Base-by-base conservation (phyloP, 371 early-diverging fungal species). In the Paraphysoderma sedebokerense region DNA sequence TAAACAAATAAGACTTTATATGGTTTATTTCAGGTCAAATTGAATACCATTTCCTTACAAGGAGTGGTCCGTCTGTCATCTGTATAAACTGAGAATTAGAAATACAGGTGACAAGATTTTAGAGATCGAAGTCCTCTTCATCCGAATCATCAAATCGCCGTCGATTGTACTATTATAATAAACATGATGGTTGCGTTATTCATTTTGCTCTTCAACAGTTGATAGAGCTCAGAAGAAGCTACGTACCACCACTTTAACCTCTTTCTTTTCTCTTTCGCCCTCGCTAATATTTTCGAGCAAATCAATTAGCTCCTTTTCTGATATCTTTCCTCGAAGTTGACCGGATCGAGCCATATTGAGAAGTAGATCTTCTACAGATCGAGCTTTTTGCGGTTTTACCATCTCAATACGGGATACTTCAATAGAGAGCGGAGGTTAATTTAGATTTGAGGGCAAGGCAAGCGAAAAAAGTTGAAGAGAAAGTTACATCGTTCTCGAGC, bases 311-410 rank as follows among this genome's bases (percentile, higher is more conserved):
- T 84, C 82, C 28, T 70, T 60, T 55, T 93, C 91, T 33, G 75
- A 76, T 9, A 92, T 75, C 61, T 82, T 83, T 41, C 70, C 68
- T 28, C 82, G 67, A 38, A 93, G 63, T 59, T 87, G 89, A 9
- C 87, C 85, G 12, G 72, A 61, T 57, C 77, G 84, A 3, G 86
- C 87, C 87, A 91, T 87, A 35, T 82, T 74, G 46, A 93, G 73
- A 50, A 93, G 62, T 49, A 88, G 59, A 55, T 90, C 89, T 54
- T 89, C 90, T 8, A 93, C 87, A 2, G 78, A 79, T 23, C 88
- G 74, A 4, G 87, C 91, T 60, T 86, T 85, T 15, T 84, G 87
- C 2, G 78, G 73, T 59, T 90, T 91, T 11, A 93, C 91, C 57
- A 91, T 81, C 19, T 81, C 73, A 49, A 92, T 91, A 30, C 90